phyloP scores from a whole-genome alignment of 345 rosid species.

The Aegle marmelos region DNA sequence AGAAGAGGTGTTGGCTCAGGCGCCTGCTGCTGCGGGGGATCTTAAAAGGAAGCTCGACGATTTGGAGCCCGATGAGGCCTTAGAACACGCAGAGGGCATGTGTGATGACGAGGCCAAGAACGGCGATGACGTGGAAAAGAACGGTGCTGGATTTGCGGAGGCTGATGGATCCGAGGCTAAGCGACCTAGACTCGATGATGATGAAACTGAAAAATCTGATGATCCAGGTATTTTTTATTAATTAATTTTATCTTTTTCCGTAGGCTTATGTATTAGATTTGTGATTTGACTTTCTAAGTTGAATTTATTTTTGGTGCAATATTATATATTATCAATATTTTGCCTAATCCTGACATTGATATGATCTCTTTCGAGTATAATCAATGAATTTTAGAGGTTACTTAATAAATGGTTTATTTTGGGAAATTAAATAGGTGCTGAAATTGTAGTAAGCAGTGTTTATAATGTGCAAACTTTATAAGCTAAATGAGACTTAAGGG shows the following conservation, averaged over 20 bases:
- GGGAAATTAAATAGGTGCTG: not conserved
- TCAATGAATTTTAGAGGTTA: not conserved
- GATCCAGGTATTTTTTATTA: constrained; percentile 39
- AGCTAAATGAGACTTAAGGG: not conserved
- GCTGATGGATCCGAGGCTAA: constrained; percentile 31
- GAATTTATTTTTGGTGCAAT: not conserved
- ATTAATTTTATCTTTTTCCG: too few relatives aligned
- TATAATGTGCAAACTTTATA: not conserved
- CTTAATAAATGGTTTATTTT: not conserved
- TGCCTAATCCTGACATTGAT: not conserved
- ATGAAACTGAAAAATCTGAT: constrained; percentile 22
- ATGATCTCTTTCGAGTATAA: too few relatives aligned
- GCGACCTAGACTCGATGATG: constrained; percentile 48
- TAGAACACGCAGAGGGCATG: constrained; percentile 7
- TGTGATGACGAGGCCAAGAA: constrained; percentile 2
- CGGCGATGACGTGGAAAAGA: constrained; percentile 17
- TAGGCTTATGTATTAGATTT: not conserved
- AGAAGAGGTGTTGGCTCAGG: constrained; percentile 49
- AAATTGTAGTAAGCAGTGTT: not conserved
- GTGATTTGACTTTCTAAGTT: not conserved
- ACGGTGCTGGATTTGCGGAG: constrained; percentile 19
- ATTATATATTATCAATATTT: too few relatives aligned
- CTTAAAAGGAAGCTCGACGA: constrained; percentile 76
- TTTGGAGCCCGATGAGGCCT: constrained; percentile 33
- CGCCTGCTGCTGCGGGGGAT: constrained; percentile 40